phyloP scores from a whole-genome alignment of 164 flowering plant genomes.

The Vitis vinifera region DNA sequence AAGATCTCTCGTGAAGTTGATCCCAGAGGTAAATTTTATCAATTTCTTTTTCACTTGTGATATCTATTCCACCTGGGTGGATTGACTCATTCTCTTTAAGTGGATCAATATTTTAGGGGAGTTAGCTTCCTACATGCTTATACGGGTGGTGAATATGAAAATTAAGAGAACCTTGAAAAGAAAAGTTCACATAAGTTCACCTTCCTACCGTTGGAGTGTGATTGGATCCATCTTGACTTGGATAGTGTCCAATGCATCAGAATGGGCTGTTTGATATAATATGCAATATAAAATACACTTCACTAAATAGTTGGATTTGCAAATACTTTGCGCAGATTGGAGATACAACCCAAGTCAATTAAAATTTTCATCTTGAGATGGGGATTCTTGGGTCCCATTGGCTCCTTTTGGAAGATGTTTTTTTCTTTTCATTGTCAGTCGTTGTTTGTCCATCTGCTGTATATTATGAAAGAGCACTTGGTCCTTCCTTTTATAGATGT shows the following conservation, averaged over 20 bases:
- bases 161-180: no score
- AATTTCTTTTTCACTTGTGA: background rate
- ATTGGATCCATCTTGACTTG: background rate
- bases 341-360: background rate
- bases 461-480: no score
- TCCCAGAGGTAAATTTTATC: constrained; percentile 46
- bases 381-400: no score
- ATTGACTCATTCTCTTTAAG: background rate
- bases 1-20: constrained; percentile 76
- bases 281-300: background rate
- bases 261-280: background rate
- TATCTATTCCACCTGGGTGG: no score
- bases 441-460: no score
- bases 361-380: background rate
- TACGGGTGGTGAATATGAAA: no score
- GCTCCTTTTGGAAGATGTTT: no score
- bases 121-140: no score
- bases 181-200: no score
- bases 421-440: no score
- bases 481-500: no score
- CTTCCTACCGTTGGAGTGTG: background rate
- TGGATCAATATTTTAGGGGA: no score
- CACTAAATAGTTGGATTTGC: background rate
- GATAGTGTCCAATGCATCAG: background rate
- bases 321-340: background rate